Evolutionary conservation across 208 protist genomes (phyloP), one percentile per base, ranked within the genome.

Genomic region (Naegleria lovaniensis): DNA sequence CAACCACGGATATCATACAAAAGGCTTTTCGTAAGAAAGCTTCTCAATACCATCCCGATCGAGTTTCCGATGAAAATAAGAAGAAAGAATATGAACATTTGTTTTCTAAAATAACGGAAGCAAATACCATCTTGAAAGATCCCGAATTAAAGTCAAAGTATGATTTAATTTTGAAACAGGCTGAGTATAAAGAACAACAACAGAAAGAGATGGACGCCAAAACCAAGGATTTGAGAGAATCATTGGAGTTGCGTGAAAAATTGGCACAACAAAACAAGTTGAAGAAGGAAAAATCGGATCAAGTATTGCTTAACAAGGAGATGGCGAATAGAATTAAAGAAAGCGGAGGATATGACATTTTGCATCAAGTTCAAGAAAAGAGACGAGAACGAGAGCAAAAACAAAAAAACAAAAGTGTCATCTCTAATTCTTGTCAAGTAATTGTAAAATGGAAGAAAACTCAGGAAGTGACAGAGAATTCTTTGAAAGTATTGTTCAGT

Each of bases 71-170:
- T 43, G 29, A 79, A 36, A n/a, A 79, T 9, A n/a, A 79, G 9
- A 36, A 36, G 25, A 40, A 43, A 16, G 83, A 85, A 11, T 39
- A 40, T 51, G 83, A 48, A 43, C 7, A 40, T 29, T 43, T 48
- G 1, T 85, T 85, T 85, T 25, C 40, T 43, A 85, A 85, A 48
- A 85, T 85, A 85, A 85, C 33, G 16, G 40, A 85, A 85, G 83
- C 83, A 3, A 85, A 85, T 43, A 19, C 39, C 7, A 48, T 85
- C 1, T 29, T 85, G 5, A 40, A 40, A 48, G 83, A 85, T 48
- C 83, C 83, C 2, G 39, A 85, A 48, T 43, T 85, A 40, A 85
- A 85, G 41, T 6, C 15, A 19, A 48, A 85, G 25, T 85, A 48
- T 48, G 83, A 85, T 48, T 19, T 29, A 19, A 43, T 85, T 43